Conservation (phyloP, 2,329 filamentous ascomycete genomes). For the Aspergillus ibericus region DNA sequence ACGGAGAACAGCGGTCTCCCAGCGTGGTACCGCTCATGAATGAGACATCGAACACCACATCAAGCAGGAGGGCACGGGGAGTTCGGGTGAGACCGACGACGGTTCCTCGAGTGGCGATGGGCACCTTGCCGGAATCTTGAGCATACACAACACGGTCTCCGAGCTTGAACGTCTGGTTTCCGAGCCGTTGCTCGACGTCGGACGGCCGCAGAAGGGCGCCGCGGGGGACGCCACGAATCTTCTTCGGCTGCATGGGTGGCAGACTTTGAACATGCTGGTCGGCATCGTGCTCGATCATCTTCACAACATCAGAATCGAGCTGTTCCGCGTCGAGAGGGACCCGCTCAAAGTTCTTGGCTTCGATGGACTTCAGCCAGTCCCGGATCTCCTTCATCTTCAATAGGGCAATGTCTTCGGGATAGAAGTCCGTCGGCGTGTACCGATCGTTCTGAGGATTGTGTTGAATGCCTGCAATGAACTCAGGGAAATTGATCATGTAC, state of each 20-base stretch:
- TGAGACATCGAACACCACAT: conserved; percentile 88
- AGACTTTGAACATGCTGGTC: conserved; percentile 61
- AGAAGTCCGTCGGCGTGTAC: conserved; percentile 82
- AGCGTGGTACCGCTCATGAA: conserved; percentile 98
- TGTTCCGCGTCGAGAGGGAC: conserved; percentile 97
- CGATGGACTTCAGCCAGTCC: conserved; percentile 86
- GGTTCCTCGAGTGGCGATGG: conserved; percentile 86
- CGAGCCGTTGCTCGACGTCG: conserved; percentile 90
- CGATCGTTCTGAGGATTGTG: conserved; percentile 82
- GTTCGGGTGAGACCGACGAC: conserved; percentile 94
- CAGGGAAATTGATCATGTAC: conserved; percentile 92
- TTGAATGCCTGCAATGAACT: conserved; percentile 89
- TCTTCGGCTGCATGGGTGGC: conserved; percentile 61
- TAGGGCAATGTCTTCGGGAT: conserved; percentile 70
- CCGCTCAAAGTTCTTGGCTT: conserved; percentile 87
- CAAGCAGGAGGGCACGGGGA: conserved; percentile 75
- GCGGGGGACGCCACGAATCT: conserved; percentile 77
- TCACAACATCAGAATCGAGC: conserved; percentile 86
- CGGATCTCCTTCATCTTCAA: conserved; percentile 89
- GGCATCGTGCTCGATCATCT: conserved; percentile 73
- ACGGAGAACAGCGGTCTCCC: conserved; percentile 84
- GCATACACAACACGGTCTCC: conserved; percentile 94
- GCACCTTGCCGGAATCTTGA: conserved; percentile 88
- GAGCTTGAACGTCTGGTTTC: conserved; percentile 77
- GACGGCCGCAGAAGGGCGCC: conserved; percentile 87